These are phyloP conservation scores for Phaeoacremonium minimum DNA, from an alignment of 2,329 filamentous ascomycete species.

Conservation along the genomic window DNA sequence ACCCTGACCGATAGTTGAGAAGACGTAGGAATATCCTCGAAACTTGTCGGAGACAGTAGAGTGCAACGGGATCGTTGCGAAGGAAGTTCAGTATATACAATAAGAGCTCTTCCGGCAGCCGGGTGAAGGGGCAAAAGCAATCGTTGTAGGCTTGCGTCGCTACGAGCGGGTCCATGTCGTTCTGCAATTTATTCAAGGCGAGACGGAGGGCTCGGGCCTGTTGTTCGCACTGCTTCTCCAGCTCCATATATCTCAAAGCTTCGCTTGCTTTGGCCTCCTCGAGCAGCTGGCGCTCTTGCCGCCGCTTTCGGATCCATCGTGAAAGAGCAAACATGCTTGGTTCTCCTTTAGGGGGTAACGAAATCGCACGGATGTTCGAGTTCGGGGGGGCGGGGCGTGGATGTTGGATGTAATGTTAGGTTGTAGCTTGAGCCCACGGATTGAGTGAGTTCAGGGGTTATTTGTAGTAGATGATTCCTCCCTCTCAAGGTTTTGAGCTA, in stretches of 20 bases:
- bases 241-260: not conserved
- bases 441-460: no score
- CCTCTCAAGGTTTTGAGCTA: no score
- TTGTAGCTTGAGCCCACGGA: no score
- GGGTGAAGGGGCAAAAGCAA: conserved; percentile 10
- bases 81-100: conserved; percentile 9
- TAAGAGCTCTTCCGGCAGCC: conserved; percentile 13
- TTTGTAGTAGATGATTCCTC: no score
- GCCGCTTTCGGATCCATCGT: not conserved
- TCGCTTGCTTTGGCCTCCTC: conserved; percentile 1
- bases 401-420: no score
- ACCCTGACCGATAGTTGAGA: conserved; percentile 1
- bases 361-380: not conserved
- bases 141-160: conserved; percentile 12
- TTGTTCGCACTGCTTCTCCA: not conserved
- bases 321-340: not conserved
- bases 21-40: conserved; percentile 12
- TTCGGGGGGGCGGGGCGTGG: no score
- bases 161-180: conserved; percentile 11
- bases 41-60: conserved; percentile 11
- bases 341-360: not conserved
- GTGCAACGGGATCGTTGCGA: conserved; percentile 6
- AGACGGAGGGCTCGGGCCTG: conserved; percentile 1
- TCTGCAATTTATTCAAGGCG: conserved; percentile 7
- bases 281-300: not conserved